phyloP scores from a whole-genome alignment of 139 green algal genomes.

The Chlorella vulgaris region DNA sequence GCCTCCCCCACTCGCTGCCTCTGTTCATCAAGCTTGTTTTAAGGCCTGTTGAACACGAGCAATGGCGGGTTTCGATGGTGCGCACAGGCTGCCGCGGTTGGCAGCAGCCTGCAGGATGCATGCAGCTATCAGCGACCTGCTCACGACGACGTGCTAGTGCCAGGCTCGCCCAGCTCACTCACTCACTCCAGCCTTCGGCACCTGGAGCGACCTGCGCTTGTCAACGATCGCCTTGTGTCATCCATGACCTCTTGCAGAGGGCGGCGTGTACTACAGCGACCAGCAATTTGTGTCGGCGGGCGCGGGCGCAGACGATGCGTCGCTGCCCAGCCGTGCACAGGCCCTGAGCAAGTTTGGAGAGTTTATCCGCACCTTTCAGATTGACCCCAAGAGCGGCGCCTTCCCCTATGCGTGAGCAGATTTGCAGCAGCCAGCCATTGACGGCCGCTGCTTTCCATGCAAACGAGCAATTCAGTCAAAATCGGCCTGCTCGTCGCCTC shows the following conservation, averaged over 20 bases:
- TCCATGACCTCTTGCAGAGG: conserved; percentile 54
- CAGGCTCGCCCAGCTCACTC: too few relatives aligned
- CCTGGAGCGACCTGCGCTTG: too few relatives aligned
- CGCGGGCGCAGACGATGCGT: conserved; percentile 20
- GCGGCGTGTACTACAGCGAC: conserved; percentile 57
- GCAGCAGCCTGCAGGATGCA: background rate
- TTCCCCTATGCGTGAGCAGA: conserved; percentile 47
- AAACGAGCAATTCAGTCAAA: too few relatives aligned
- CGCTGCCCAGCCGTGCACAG: conserved; percentile 14
- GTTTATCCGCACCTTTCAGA: conserved; percentile 62
- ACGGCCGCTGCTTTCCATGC: background rate
- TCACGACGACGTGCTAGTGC: background rate
- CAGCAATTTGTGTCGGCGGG: conserved; percentile 50
- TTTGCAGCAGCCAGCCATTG: background rate
- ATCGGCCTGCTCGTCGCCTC: too few relatives aligned
- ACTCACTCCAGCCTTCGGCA: too few relatives aligned
- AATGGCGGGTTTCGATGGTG: conserved; percentile 52
- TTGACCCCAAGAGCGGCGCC: conserved; percentile 33
- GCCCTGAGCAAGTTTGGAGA: conserved; percentile 59
- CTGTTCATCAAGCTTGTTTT: too few relatives aligned
- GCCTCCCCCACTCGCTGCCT: too few relatives aligned
- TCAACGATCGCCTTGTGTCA: too few relatives aligned
- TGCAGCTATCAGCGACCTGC: background rate
- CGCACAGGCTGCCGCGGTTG: background rate
- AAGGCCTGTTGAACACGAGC: too few relatives aligned